Base-by-base conservation (phyloP, 1,284 basidiomycete species). In the Microbotryomycetes sp. region DNA sequence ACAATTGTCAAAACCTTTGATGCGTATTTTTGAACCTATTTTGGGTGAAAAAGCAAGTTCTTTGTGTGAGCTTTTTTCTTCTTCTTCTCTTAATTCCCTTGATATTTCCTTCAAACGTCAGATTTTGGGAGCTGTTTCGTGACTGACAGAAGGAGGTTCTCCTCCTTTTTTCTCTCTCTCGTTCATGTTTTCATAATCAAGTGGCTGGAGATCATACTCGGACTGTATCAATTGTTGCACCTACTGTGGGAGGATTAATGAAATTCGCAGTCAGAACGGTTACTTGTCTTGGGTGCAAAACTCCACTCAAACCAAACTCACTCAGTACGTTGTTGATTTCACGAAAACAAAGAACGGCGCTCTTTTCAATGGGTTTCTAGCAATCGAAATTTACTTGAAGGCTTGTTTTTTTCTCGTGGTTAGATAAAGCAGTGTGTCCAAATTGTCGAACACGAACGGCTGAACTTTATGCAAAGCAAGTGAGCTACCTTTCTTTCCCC, bases 21-120 rank as follows among this genome's bases (percentile, higher is more conserved):
- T 97, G 85, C 83, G 92, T 65, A 97, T 97, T 68, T 97, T 97
- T 74, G 93, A 97, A 75, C 92, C 92, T n/a, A 90, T 97, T 70
- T 77, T 96, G 9, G 92, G 92, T 1, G 91, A 92, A 50, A 92
- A 88, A 70, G 89, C 92, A 1, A 80, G 81, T 22, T 88, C 87
- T 16, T 76, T 97, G 14, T 77, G 92, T 94, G 71, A 72, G 88
- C 80, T 48, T 14, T 62, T 25, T 31, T 29, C 26, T 52, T 25
- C 54, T 25, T 26, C 2, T 51, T 55, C 15, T 53, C 49, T 4
- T n/a, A 25, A 55, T 26, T 29, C 56, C 3, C n/a, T 5, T 19
- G 16, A 4, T n/a, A 23, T 46, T n/a, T n/a, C 30, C 36, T 54
- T 42, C 55, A 54, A 28, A 63, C 28, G n/a, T 45, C 12, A n/a